Evolutionary conservation across 78 protist genomes (phyloP).

Genomic region (Dictyostelium capitatum): DNA sequence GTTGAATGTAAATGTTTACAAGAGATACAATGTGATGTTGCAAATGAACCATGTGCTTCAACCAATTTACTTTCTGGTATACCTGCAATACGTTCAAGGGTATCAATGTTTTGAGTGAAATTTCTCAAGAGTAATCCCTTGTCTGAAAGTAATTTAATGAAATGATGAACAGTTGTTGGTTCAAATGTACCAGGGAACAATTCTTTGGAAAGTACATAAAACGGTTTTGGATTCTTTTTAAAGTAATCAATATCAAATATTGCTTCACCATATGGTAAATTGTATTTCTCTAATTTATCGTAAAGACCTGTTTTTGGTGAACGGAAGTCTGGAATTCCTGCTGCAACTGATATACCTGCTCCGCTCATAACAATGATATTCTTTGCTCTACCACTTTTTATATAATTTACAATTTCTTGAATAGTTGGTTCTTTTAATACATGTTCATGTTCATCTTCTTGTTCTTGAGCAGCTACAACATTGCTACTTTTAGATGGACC

Average conservation of each 20-base stretch:
- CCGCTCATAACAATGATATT: constrained; percentile 81
- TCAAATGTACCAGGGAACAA: constrained; percentile 84
- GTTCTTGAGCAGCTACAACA: not conserved
- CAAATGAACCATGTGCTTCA: constrained; percentile 94
- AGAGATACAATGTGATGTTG: constrained; percentile 54
- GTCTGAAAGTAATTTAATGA: constrained; percentile 86
- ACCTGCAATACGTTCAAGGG: constrained; percentile 92
- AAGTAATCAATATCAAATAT: constrained; percentile 87
- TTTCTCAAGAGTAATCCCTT: constrained; percentile 87
- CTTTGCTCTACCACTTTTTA: constrained; percentile 46
- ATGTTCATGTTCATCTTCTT: not conserved
- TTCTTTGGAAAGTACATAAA: constrained; percentile 88
- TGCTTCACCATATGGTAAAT: constrained; percentile 89
- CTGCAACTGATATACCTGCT: constrained; percentile 83
- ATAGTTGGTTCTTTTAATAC: constrained; percentile 25
- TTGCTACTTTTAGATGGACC: not conserved
- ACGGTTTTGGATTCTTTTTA: constrained; percentile 89
- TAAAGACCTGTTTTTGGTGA: constrained; percentile 93
- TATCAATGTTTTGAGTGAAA: constrained; percentile 97
- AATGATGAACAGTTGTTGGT: constrained; percentile 87
- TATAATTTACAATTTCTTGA: constrained; percentile 46
- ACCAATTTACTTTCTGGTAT: constrained; percentile 54
- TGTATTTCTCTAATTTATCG: constrained; percentile 79
- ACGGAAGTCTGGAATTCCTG: constrained; percentile 96
- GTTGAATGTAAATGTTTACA: constrained; percentile 9